These are phyloP conservation scores for Pythium monospermum DNA, from an alignment of 352 stramenopile species.

Conservation along the genomic window DNA sequence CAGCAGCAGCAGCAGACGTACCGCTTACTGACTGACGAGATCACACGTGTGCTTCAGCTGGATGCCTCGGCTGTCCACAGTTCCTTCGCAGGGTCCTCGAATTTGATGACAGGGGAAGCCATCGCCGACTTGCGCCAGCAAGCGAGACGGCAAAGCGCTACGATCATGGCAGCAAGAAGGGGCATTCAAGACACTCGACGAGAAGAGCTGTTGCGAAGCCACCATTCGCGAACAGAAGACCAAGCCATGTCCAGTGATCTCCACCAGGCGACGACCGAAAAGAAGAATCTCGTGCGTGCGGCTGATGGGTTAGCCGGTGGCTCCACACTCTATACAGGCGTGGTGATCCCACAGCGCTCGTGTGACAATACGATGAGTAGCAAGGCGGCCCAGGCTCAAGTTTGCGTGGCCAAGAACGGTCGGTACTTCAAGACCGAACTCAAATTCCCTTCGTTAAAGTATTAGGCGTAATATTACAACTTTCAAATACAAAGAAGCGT, in stretches of 20 bases:
- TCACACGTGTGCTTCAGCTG: constrained; percentile 44
- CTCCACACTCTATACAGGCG: constrained; percentile 14
- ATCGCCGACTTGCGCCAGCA: constrained; percentile 18
- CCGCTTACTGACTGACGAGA: constrained; percentile 46
- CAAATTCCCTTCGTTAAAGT: constrained; percentile 10
- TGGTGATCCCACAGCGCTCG: constrained; percentile 5
- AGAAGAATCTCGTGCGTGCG: constrained; percentile 13
- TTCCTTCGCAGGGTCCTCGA: constrained; percentile 9
- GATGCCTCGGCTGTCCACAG: constrained; percentile 22
- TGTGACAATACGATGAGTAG: background rate
- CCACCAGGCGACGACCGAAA: constrained; percentile 6
- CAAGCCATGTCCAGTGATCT: constrained; percentile 19
- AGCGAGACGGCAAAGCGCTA: constrained; percentile 9
- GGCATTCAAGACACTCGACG: background rate
- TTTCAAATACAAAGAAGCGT: too few species aligned
- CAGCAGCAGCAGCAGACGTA: constrained; percentile 25
- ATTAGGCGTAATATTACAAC: too few species aligned
- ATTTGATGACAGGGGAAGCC: constrained; percentile 10
- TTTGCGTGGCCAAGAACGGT: constrained; percentile 11
- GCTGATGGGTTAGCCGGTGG: background rate
- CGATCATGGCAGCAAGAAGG: constrained; percentile 7
- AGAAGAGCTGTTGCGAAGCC: background rate
- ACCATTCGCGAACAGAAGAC: constrained; percentile 4
- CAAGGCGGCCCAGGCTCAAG: constrained; percentile 2
- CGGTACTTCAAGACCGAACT: constrained; percentile 23